Base-by-base conservation (phyloP, 495 filamentous ascomycete species). In the Xylaria palmicola region DNA sequence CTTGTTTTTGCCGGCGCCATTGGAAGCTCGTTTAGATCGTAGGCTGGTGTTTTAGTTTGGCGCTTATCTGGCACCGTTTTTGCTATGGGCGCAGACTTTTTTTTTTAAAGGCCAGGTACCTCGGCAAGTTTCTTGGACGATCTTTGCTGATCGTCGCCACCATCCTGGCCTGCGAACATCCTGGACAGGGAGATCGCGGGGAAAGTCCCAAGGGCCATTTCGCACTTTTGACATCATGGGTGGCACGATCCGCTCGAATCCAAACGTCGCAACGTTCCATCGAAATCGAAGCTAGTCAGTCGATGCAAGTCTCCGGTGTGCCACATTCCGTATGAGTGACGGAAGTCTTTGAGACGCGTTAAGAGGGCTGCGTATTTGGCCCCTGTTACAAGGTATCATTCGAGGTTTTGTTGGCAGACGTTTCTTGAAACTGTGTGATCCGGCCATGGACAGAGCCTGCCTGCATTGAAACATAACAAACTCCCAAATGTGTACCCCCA, bases 71-170 rank as follows among this genome's bases (percentile, higher is more conserved):
- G n/a, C n/a, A n/a, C n/a, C n/a, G n/a, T n/a, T n/a, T n/a, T n/a
- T n/a, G n/a, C n/a, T n/a, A n/a, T n/a, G n/a, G n/a, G n/a, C n/a
- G n/a, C n/a, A n/a, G n/a, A n/a, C n/a, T n/a, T n/a, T n/a, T n/a
- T 32, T 44, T 40, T 12, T 39, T 60, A 48, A 47, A 60, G 36
- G 45, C 52, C 47, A 60, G 34, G 9, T 24, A 37, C 41, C 3
- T n/a, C 19, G n/a, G 40, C 9, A 36, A 12, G 20, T 19, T 30
- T 51, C 34, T 32, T 20, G 22, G n/a, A n/a, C 41, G 6, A 50
- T 30, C 19, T 13, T 58, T 5, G 9, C n/a, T 30, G 37, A 44
- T 44, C 53, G 17, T 44, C 39, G 17, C 3, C 6, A 17, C 6
- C 26, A 44, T 44, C 9, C 34, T 17, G 37, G 24, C 2, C 39